A percentile compares a stretch with the other conserved stretches of the same genome.
Conservation (phyloP, 805 yeast genomes). For the Cyberlindnera galapagoensis region DNA sequence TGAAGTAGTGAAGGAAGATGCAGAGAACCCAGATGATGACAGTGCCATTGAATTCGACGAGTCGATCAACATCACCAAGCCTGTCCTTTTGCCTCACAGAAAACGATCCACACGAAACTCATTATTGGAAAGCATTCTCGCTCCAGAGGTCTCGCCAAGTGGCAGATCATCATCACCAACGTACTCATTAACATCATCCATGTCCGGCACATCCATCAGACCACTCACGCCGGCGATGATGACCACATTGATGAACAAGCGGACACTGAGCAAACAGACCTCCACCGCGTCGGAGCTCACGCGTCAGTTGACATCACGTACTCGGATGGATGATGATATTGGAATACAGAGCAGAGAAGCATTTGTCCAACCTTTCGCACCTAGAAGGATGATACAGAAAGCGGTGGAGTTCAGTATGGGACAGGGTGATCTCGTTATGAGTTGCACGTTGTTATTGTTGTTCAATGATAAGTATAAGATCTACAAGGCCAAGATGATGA, state of each 20-base stretch:
- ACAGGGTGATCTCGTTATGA: constrained; percentile 61
- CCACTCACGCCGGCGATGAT: constrained; percentile 12
- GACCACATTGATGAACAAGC: constrained; percentile 9
- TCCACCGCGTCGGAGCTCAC: constrained; percentile 22
- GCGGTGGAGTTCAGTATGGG: constrained; percentile 47
- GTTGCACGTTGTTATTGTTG: constrained; percentile 49
- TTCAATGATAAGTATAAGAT: constrained; percentile 38
- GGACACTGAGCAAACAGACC: constrained; percentile 5
- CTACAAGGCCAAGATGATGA: constrained; percentile 28
- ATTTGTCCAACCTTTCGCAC: constrained; percentile 49
- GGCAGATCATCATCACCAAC: constrained; percentile 20
- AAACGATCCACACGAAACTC: constrained; percentile 19
- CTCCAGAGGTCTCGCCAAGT: constrained; percentile 14
- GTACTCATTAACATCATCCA: constrained; percentile 15
- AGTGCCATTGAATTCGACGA: constrained; percentile 16
- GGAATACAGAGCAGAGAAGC: constrained; percentile 1
- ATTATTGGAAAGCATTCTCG: constrained; percentile 22
- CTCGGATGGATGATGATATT: constrained; percentile 2
- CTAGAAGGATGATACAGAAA: constrained; percentile 41
- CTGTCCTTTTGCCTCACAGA: constrained; percentile 9
- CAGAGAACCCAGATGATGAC: constrained; percentile 23
- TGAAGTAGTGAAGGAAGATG: constrained; percentile 7
- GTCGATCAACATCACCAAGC: constrained; percentile 13
- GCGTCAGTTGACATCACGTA: constrained; percentile 20
- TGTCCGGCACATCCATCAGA: constrained; percentile 12